A percentile compares a stretch with the other conserved stretches of the same genome.
These are phyloP conservation scores for grape (Vitis vinifera) DNA, from an alignment of 164 flowering plant genomes.

Conservation along the genomic window ASM3070453v1 NC_081822.1:9578001-9578500, in stretches of 20 bases:
- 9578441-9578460: not conserved
- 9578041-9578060: not conserved
- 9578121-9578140: slow-evolving; percentile 1
- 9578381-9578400: not conserved
- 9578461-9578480: not conserved
- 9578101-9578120: not conserved
- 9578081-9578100: slow-evolving; percentile 12
- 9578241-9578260: slow-evolving; percentile 94
- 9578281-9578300: slow-evolving; percentile 97
- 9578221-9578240: slow-evolving; percentile 55
- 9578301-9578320: slow-evolving; percentile 20
- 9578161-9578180: slow-evolving; percentile 31
- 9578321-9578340: not conserved
- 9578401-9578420: not conserved
- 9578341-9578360: not conserved
- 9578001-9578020: slow-evolving; percentile 6
- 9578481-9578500: not conserved
- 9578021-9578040: slow-evolving; percentile 1
- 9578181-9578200: slow-evolving; percentile 38
- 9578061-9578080: too few species aligned
- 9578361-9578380: not conserved
- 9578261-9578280: slow-evolving; percentile 87
- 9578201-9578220: slow-evolving; percentile 27
- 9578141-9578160: too few species aligned
- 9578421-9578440: not conserved